These are phyloP conservation scores for Platanthera zijinensis DNA, from an alignment of 106 monocot species.

Conservation along the genomic window DNA sequence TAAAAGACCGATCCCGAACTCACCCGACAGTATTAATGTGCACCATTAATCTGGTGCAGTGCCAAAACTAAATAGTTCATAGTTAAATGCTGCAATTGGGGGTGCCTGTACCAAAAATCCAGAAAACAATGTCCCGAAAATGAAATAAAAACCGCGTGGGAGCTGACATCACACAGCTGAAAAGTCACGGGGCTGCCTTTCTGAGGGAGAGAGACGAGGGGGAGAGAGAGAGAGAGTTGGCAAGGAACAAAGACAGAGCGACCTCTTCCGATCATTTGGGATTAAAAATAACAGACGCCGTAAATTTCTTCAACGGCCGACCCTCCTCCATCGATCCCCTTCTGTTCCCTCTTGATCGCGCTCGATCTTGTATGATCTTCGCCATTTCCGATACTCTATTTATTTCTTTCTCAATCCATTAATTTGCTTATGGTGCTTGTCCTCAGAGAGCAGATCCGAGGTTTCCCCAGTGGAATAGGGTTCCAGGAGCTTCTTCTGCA, in stretches of 20 bases:
- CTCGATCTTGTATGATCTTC: not conserved
- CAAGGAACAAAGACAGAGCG: not conserved
- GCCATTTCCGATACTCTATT: not conserved
- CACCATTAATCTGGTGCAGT: no score
- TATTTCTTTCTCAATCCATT: not conserved
- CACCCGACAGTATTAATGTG: no score
- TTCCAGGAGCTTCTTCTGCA: not conserved
- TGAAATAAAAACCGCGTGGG: no score
- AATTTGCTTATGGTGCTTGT: not conserved
- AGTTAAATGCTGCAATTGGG: no score
- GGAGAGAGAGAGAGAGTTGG: not conserved
- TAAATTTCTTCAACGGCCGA: not conserved
- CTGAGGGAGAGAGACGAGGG: not conserved
- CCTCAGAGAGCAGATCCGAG: constrained; percentile 8
- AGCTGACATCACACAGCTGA: no score
- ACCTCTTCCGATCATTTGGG: not conserved
- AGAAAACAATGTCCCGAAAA: no score
- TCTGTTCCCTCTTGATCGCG: not conserved
- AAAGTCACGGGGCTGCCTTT: not conserved
- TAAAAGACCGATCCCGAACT: no score
- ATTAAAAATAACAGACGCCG: constrained; percentile 6
- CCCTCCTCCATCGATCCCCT: not conserved
- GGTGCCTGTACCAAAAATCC: no score
- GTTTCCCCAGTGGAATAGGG: not conserved
- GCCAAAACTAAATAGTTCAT: no score